Evolutionary conservation across 208 protist species (phyloP).

Genomic region (Wallacemonas sp.): DNA sequence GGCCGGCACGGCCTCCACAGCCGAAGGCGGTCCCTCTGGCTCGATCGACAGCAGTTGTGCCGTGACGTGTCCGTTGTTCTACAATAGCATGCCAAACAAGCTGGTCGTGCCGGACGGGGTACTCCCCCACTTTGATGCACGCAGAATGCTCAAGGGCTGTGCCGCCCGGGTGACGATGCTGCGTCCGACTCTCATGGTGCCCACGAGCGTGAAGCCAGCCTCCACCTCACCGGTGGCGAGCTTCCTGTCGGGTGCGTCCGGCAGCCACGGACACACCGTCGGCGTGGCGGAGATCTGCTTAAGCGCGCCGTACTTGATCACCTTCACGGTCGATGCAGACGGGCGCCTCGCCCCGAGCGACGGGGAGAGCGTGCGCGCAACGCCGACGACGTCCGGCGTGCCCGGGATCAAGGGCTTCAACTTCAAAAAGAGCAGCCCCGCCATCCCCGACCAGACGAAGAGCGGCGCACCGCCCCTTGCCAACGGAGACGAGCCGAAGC

Average conservation of each 20-base stretch:
- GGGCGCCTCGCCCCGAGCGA: slow-evolving; percentile 20
- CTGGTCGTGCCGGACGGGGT: slow-evolving; percentile 27
- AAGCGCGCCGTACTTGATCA: slow-evolving; percentile 21
- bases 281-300: slow-evolving; percentile 17
- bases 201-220: not conserved
- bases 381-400: not conserved
- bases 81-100: slow-evolving; percentile 29
- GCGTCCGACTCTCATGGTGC: slow-evolving; percentile 9
- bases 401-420: slow-evolving; percentile 25
- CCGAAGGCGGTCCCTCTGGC: not conserved
- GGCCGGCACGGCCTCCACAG: not conserved
- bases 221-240: slow-evolving; percentile 4
- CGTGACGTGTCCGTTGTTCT: slow-evolving; percentile 30
- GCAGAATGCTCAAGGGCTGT: slow-evolving; percentile 29
- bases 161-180: slow-evolving; percentile 34
- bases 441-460: no score
- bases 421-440: slow-evolving; percentile 15
- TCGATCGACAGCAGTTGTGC: not conserved
- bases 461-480: no score
- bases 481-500: no score
- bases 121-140: slow-evolving; percentile 16
- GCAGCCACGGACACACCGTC: not conserved
- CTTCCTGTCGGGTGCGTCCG: slow-evolving; percentile 11
- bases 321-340: slow-evolving; percentile 23
- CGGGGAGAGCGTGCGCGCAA: not conserved